Evolutionary conservation across 176 grass and related monocot species (phyloP), one percentile per base, ranked within the genome.

Genomic region (Aechmea fasciata): DNA sequence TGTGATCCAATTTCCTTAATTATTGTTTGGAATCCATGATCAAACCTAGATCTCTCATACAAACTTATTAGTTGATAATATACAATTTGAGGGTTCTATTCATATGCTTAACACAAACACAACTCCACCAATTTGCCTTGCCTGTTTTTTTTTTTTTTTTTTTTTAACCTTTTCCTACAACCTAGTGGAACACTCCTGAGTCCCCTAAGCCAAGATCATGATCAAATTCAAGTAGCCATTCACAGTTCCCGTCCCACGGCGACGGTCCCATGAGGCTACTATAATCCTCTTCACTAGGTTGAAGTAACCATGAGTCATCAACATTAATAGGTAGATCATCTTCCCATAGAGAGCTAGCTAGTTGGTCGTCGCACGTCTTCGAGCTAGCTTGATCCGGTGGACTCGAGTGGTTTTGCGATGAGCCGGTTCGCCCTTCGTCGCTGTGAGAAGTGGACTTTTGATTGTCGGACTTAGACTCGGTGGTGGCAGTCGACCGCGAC

Each of bases 141-240:
- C 5, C 5, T 41, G 6, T 0, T 33, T 33, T 33, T 33, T 5
- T 33, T 7, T 41, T 7, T 41, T 41, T 41, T 41, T 1, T 33
- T 33, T 33, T n/a, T n/a, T n/a, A n/a, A n/a, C n/a, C n/a, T n/a
- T n/a, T 41, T 3, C 33, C 33, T 72, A 86, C 71, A 48, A 47
- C 77, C 54, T 20, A 48, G 67, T 81, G 71, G 1, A 73, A 62
- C 61, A 14, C 54, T 54, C 78, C 7, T 77, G 9, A 69, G 81
- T 81, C 84, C 48, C 70, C 81, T 54, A 79, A 75, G 33, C 73
- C 86, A 78, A 79, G 83, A 72, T 78, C 62, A 79, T 83, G 81
- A 69, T 87, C 33, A 7, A 41, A 97, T 71, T 97, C 93, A 20
- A 92, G 81, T 41, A 97, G 73, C 93, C 93, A 97, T 18, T 97